Conservation (phyloP, 192 early-diverging fungal species). For the Coemansia sp. region DNA sequence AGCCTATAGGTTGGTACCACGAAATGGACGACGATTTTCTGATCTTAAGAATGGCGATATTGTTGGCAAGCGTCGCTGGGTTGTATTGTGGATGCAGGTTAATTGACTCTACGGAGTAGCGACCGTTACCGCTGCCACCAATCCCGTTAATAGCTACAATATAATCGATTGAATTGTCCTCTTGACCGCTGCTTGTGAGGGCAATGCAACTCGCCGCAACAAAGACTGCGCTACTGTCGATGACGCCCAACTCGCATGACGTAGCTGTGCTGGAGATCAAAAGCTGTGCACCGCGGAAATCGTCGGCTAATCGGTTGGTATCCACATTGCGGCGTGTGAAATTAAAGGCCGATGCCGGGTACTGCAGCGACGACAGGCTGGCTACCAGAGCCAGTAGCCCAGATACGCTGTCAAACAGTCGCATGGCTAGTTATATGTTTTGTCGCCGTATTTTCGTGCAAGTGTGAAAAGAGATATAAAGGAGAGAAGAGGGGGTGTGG, state of each 20-base stretch:
- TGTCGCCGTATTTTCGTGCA: neutral
- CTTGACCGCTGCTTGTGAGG: conserved; percentile 24
- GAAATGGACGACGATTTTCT: conserved; percentile 16
- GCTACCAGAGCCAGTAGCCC: conserved; percentile 5
- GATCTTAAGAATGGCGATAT: conserved; percentile 39
- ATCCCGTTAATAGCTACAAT: conserved; percentile 26
- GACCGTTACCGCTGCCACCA: neutral
- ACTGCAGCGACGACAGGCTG: conserved; percentile 2
- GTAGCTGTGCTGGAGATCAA: conserved; percentile 32
- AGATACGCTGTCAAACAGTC: neutral
- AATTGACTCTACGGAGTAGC: conserved; percentile 26
- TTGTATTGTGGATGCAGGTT: conserved; percentile 45
- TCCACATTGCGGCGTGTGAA: conserved; percentile 30
- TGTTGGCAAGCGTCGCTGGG: conserved; percentile 40
- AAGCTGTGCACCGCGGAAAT: conserved; percentile 35
- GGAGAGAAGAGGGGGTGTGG: neutral
- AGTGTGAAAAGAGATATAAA: neutral
- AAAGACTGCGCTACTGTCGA: conserved; percentile 30
- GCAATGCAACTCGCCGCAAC: conserved; percentile 44
- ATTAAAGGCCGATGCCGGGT: conserved; percentile 13
- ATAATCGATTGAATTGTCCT: conserved; percentile 36
- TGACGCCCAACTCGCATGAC: conserved; percentile 50
- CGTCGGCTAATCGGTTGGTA: conserved; percentile 12
- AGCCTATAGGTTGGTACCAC: conserved; percentile 28
- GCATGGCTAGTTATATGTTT: conserved; percentile 5